These are phyloP conservation scores for Dioscorea dumetorum DNA, from an alignment of 106 monocot genomes.

Conservation along the genomic window DNA sequence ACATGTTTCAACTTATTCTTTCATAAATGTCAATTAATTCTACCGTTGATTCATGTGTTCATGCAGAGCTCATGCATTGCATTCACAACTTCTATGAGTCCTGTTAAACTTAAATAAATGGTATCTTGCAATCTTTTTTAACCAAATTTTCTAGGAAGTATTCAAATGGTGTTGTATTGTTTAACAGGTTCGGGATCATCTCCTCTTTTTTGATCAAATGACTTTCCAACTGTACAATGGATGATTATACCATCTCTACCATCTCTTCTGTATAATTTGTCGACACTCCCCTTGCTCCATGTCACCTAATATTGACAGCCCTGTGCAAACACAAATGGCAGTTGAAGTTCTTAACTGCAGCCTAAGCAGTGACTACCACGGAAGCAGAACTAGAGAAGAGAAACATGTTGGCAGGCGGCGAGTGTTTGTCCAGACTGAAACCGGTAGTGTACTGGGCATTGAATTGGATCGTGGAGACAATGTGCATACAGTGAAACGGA, in stretches of 20 bases:
- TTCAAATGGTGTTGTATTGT: too few relatives aligned
- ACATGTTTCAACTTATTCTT: too few relatives aligned
- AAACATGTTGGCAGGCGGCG: slow-evolving; percentile 33
- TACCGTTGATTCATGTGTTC: too few relatives aligned
- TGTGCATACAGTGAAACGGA: slow-evolving; percentile 24
- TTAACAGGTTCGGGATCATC: neutral
- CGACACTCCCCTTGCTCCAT: slow-evolving; percentile 5
- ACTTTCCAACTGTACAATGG: neutral
- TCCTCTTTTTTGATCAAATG: neutral
- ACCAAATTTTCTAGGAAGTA: too few relatives aligned
- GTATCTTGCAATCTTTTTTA: too few relatives aligned
- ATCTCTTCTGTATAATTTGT: neutral
- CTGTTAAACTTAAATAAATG: too few relatives aligned
- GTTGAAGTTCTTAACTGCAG: slow-evolving; percentile 30
- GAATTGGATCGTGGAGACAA: slow-evolving; percentile 27
- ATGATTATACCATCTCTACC: neutral
- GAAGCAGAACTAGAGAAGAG: slow-evolving; percentile 5
- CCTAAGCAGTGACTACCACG: slow-evolving; percentile 12
- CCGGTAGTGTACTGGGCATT: slow-evolving; percentile 19
- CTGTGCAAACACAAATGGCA: slow-evolving; percentile 42
- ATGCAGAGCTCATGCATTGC: too few relatives aligned
- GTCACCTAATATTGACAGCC: slow-evolving; percentile 36
- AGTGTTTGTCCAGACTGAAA: slow-evolving; percentile 63
- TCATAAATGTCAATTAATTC: too few relatives aligned
- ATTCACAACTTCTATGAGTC: too few relatives aligned